These are phyloP conservation scores for Pyronema domesticum DNA, from an alignment of 495 filamentous ascomycete species.

Conservation along the genomic window DNA sequence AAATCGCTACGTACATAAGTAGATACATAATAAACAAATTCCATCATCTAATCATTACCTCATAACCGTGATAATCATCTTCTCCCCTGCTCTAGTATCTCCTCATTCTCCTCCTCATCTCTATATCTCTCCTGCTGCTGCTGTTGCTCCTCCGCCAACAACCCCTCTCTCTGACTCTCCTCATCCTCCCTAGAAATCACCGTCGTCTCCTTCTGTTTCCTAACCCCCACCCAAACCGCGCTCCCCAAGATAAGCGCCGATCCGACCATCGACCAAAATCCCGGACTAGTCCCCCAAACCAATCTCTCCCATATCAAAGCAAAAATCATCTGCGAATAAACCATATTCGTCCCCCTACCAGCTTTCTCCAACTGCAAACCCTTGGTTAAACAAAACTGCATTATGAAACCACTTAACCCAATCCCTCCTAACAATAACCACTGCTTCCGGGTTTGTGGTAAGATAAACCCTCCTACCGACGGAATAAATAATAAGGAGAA, in stretches of 20 bases:
- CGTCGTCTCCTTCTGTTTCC: slow-evolving; percentile 22
- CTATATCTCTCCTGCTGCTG: background rate
- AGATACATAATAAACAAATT: too few relatives aligned
- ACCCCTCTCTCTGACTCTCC: background rate
- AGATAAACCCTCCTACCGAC: slow-evolving; percentile 38
- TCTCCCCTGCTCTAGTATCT: too few relatives aligned
- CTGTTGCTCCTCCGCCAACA: too few relatives aligned
- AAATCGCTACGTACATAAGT: too few relatives aligned
- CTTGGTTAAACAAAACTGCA: slow-evolving; percentile 76
- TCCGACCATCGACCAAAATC: slow-evolving; percentile 47
- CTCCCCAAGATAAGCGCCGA: slow-evolving; percentile 63
- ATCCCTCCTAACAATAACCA: slow-evolving; percentile 55
- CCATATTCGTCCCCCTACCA: slow-evolving; percentile 68
- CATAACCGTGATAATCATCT: too few relatives aligned
- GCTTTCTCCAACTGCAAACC: slow-evolving; percentile 51
- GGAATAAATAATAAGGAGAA: slow-evolving; percentile 28
- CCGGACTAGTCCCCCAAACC: slow-evolving; percentile 56
- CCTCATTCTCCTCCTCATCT: background rate
- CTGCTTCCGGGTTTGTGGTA: slow-evolving; percentile 44
- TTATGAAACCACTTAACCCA: slow-evolving; percentile 58
- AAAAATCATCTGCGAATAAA: slow-evolving; percentile 81
- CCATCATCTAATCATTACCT: too few relatives aligned
- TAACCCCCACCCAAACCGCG: slow-evolving; percentile 60
- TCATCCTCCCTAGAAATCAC: background rate
- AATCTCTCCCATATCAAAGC: slow-evolving; percentile 65